Evolutionary conservation across 257 asterid species (phyloP), one percentile per base, ranked within the genome.

Genomic region (Solanum corneliomulleri): DNA sequence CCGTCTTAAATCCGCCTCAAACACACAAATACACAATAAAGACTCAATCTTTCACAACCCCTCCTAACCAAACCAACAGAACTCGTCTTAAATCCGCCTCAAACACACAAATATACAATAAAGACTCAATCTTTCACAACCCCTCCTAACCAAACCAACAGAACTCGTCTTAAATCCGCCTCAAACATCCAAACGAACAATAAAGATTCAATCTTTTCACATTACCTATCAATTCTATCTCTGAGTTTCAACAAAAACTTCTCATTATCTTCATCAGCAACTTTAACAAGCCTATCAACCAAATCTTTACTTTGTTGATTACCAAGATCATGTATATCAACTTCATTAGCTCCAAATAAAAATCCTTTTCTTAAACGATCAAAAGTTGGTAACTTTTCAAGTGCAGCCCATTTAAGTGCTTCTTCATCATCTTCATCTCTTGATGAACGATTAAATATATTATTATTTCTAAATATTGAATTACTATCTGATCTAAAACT

Each of bases 351-450:
- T 2, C 91, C 87, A 58, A 90, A 88, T 12, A 95, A 23, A 3
- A 95, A 70, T 20, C 98, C 98, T 64, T 92, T 93, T 74, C 94
- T 87, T 41, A 95, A 92, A 13, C 98, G 93, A 83, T 90, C 95
- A 11, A 91, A 93, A 3, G 98, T 95, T 1, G 98, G 97, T 37
- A 95, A 85, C 35, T 92, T 92, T 83, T 95, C 98, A 16, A 95
- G 90, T 3, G 97, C 96, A 0, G 98, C 98, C 98, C 98, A 95
- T 86, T 91, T 92, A 29, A 95, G 85, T 35, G 96, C 97, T 37
- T 93, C 98, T 37, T 95, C 97, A n/a, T 94, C 97, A 11, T 95
- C 96, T 69, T 94, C 96, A 1, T 93, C 95, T 1, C 94, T 90
- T 3, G 93, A 70, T 3, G 98, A 92, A 8, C 91, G 42, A 80